Evolutionary conservation across 148 eudicot species (phyloP).

Genomic region (Pouteria glomerata): DNA sequence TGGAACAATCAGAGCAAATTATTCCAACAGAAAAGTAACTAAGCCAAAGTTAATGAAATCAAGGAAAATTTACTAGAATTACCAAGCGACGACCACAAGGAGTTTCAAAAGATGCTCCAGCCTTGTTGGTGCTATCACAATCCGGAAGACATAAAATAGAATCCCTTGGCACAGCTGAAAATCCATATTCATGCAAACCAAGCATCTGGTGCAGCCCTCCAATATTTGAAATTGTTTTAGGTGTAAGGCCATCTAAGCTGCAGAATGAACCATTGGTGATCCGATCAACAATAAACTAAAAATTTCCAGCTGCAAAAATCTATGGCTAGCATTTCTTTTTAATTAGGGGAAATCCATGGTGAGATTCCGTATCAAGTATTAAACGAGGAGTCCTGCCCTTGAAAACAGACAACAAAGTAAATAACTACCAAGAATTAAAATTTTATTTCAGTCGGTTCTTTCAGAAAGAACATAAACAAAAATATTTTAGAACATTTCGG

Average conservation of each 20-base stretch:
- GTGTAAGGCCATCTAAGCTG: slow-evolving; percentile 51
- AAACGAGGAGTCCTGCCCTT: neutral
- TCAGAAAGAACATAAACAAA: neutral
- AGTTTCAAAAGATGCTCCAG: slow-evolving; percentile 79
- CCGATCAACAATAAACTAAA: neutral
- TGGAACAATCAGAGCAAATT: neutral
- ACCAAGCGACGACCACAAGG: slow-evolving; percentile 76
- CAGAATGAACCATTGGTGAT: slow-evolving; percentile 8
- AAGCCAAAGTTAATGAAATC: neutral
- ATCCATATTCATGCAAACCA: slow-evolving; percentile 55
- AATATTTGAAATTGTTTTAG: slow-evolving; percentile 38
- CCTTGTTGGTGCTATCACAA: slow-evolving; percentile 43
- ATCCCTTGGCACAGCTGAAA: slow-evolving; percentile 63
- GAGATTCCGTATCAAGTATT: slow-evolving; percentile 1
- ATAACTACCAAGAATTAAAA: neutral
- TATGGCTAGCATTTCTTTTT: neutral
- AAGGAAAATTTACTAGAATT: neutral
- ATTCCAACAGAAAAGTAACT: neutral
- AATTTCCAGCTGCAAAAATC: neutral
- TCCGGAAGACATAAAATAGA: slow-evolving; percentile 62
- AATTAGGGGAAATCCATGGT: neutral
- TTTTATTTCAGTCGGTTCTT: neutral
- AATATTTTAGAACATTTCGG: too few species aligned
- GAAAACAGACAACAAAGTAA: neutral
- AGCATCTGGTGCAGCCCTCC: slow-evolving; percentile 67